phyloP scores from a whole-genome alignment of 768 basidiomycete genomes.

The Auricularia auricula-judae region DNA sequence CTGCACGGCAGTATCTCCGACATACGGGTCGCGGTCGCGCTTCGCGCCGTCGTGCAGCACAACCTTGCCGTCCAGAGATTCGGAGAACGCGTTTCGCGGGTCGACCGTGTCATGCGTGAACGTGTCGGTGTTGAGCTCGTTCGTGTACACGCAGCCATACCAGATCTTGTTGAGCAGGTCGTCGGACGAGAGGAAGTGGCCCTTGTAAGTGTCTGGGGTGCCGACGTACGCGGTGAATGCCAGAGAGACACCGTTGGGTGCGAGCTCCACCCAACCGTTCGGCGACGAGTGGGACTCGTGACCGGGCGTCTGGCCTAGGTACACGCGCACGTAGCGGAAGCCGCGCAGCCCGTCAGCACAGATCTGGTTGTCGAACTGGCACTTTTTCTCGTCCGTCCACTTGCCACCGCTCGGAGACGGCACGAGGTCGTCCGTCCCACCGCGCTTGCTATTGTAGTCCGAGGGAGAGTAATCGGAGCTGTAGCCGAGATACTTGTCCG shows the following conservation, averaged over 20 bases:
- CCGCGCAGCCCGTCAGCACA: background rate
- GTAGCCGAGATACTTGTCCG: background rate
- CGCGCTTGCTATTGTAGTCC: background rate
- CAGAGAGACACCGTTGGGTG: background rate
- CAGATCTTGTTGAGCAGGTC: background rate
- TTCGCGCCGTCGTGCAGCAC: background rate
- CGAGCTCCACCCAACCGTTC: background rate
- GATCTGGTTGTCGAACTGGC: background rate
- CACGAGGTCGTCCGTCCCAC: background rate
- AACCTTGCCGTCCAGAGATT: background rate
- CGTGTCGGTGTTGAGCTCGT: background rate
- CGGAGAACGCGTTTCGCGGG: background rate
- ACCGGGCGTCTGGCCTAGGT: background rate
- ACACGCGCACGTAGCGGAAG: conserved; percentile 1
- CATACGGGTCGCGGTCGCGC: background rate
- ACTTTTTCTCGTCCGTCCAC: background rate
- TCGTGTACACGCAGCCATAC: background rate
- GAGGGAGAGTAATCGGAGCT: background rate
- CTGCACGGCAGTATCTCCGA: background rate
- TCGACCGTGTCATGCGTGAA: background rate
- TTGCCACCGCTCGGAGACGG: background rate
- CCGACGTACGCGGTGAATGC: background rate
- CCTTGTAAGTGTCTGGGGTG: background rate
- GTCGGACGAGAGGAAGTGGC: background rate
- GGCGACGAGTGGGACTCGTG: background rate